Percentiles rank a stretch among this genome's conserved stretches.
Evolutionary conservation across 1,139 yeast genomes (phyloP).

Genomic region (Meyerozyma smithsonii): DNA sequence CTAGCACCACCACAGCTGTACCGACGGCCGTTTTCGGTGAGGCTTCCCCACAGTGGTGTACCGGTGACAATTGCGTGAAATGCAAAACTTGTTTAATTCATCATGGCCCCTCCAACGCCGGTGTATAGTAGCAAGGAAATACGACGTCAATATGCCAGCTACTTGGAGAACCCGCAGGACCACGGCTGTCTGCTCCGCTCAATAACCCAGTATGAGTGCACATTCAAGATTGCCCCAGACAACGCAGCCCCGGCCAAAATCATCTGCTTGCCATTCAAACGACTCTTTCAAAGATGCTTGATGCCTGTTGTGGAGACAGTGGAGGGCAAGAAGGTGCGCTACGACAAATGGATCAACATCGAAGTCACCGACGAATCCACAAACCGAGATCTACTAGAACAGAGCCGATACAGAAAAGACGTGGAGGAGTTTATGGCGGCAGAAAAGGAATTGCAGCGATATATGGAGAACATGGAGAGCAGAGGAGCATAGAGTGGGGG

Average conservation of each 20-base stretch:
- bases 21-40: neutral
- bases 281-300: conserved; percentile 48
- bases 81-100: too few relatives aligned
- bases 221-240: conserved; percentile 27
- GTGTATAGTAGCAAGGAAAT: conserved; percentile 31
- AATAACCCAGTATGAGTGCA: conserved; percentile 48
- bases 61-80: neutral
- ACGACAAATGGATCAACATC: conserved; percentile 34
- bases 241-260: conserved; percentile 32
- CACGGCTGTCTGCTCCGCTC: conserved; percentile 39
- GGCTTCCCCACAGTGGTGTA: neutral
- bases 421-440: conserved; percentile 36
- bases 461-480: conserved; percentile 27
- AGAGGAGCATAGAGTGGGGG: too few relatives aligned
- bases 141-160: conserved; percentile 21
- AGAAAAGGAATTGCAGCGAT: conserved; percentile 31
- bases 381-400: conserved; percentile 25
- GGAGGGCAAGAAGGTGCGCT: conserved; percentile 23
- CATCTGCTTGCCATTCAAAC: conserved; percentile 50
- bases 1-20: neutral
- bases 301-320: conserved; percentile 19
- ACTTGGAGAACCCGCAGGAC: conserved; percentile 27
- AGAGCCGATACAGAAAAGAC: conserved; percentile 20
- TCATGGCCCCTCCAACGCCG: conserved; percentile 48
- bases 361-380: conserved; percentile 40